Percentiles rank a stretch among this genome's conserved stretches.
phyloP scores from a whole-genome alignment of 1,284 basidiomycete species.

The Microbotryum saponariae region DNA sequence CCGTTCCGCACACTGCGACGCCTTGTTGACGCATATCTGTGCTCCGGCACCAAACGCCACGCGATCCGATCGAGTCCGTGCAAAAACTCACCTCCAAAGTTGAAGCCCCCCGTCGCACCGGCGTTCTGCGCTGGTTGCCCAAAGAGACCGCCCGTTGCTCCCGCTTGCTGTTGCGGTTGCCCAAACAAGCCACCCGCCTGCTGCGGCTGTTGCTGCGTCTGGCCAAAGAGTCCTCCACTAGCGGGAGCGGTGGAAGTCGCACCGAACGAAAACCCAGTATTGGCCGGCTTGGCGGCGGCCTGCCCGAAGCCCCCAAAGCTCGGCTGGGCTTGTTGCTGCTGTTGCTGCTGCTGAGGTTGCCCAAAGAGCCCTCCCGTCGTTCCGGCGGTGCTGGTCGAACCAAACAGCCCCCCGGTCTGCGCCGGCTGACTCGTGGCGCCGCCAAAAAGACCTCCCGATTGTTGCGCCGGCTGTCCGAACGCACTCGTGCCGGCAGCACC shows the following conservation, averaged over 20 bases:
- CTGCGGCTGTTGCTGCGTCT: constrained; percentile 30
- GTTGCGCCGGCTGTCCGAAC: constrained; percentile 40
- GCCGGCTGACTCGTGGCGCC: constrained; percentile 21
- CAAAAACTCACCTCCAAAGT: constrained; percentile 8
- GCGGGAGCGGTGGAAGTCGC: constrained; percentile 17
- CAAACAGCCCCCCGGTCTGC: constrained; percentile 17
- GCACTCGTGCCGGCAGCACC: constrained; percentile 38
- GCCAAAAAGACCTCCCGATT: not conserved
- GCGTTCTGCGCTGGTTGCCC: constrained; percentile 20
- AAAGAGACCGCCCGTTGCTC: constrained; percentile 33
- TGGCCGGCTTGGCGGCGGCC: constrained; percentile 34
- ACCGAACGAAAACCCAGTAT: constrained; percentile 32
- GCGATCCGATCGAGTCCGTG: not conserved
- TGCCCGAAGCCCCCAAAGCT: constrained; percentile 14
- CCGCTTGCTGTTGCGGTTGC: constrained; percentile 34
- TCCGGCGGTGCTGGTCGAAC: constrained; percentile 10
- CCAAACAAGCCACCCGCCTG: constrained; percentile 39
- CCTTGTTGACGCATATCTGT: not conserved
- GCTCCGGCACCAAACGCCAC: not conserved
- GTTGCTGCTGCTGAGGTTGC: constrained; percentile 26
- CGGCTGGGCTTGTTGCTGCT: constrained; percentile 14
- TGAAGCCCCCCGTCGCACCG: constrained; percentile 1
- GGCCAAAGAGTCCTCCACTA: constrained; percentile 24
- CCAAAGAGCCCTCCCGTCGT: constrained; percentile 24
- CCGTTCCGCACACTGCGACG: too few relatives aligned